Evolutionary conservation across 768 basidiomycete species (phyloP).

Genomic region (Boletus rubropictus): DNA sequence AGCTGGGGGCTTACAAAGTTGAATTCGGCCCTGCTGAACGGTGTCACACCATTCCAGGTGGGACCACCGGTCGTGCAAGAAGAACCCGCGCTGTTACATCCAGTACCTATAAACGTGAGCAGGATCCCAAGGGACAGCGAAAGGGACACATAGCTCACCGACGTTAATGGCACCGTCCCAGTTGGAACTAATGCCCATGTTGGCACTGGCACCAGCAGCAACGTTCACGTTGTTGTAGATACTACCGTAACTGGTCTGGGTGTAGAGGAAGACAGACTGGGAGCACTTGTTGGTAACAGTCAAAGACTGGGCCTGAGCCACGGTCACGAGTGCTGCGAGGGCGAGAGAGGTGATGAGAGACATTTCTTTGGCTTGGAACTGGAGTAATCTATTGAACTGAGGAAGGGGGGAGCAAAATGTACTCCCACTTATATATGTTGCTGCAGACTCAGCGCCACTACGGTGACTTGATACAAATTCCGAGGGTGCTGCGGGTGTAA

Average conservation of each 20-base stretch:
- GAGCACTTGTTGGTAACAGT: slow-evolving; percentile 25
- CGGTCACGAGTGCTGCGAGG: slow-evolving; percentile 15
- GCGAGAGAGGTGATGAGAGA: slow-evolving; percentile 14
- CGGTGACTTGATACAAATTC: neutral
- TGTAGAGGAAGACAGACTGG: slow-evolving; percentile 27
- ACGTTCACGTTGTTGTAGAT: slow-evolving; percentile 26
- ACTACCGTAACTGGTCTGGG: slow-evolving; percentile 26
- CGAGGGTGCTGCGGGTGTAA: neutral
- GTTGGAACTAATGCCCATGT: slow-evolving; percentile 29
- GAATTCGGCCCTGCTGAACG: slow-evolving; percentile 31
- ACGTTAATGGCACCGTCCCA: slow-evolving; percentile 31
- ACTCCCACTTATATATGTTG: slow-evolving; percentile 20
- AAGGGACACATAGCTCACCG: slow-evolving; percentile 11
- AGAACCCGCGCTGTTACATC: slow-evolving; percentile 19
- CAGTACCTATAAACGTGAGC: slow-evolving; percentile 23
- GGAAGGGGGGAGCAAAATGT: neutral
- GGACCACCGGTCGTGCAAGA: slow-evolving; percentile 29
- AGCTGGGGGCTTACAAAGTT: slow-evolving; percentile 22
- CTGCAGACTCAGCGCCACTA: neutral
- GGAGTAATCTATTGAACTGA: slow-evolving; percentile 1
- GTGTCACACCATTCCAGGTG: slow-evolving; percentile 27
- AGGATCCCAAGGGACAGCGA: neutral
- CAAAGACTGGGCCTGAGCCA: slow-evolving; percentile 26
- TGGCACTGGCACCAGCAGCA: slow-evolving; percentile 16
- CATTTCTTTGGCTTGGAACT: slow-evolving; percentile 14